phyloP scores from a whole-genome alignment of 2,329 filamentous ascomycete species.

The Cytospora mali region DNA sequence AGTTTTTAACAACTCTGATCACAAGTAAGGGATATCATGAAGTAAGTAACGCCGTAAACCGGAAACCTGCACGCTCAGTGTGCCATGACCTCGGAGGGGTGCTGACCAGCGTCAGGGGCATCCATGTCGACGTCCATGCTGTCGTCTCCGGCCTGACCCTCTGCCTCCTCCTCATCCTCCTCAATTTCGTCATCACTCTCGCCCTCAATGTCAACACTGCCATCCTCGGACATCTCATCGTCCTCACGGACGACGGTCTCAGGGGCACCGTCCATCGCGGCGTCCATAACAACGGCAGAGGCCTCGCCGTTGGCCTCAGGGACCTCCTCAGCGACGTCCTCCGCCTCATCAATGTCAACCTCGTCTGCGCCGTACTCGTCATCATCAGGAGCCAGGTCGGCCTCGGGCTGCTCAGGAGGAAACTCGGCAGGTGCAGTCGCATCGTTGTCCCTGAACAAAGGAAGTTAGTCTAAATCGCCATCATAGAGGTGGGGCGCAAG shows the following conservation, averaged over 20 bases:
- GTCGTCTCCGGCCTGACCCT: conserved; percentile 35
- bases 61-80: conserved; percentile 21
- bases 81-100: conserved; percentile 27
- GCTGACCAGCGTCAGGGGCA: conserved; percentile 22
- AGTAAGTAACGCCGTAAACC: conserved; percentile 28
- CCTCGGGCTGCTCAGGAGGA: conserved; percentile 96
- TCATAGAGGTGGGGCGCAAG: background rate
- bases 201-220: conserved; percentile 44
- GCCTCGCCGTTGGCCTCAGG: conserved; percentile 39
- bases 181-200: conserved; percentile 44
- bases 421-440: conserved; percentile 94
- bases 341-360: conserved; percentile 70
- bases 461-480: conserved; percentile 5
- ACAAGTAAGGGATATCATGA: conserved; percentile 29
- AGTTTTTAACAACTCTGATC: conserved; percentile 20
- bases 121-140: conserved; percentile 42
- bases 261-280: conserved; percentile 37
- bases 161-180: conserved; percentile 39
- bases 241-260: conserved; percentile 37
- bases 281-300: conserved; percentile 33
- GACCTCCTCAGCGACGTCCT: conserved; percentile 55
- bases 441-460: conserved; percentile 80
- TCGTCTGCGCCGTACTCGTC: conserved; percentile 91
- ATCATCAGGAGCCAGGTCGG: conserved; percentile 83
- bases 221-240: conserved; percentile 43